These are phyloP conservation scores for Mucor circinelloides DNA, from an alignment of 371 early-diverging fungal genomes.

Conservation along the genomic window DNA sequence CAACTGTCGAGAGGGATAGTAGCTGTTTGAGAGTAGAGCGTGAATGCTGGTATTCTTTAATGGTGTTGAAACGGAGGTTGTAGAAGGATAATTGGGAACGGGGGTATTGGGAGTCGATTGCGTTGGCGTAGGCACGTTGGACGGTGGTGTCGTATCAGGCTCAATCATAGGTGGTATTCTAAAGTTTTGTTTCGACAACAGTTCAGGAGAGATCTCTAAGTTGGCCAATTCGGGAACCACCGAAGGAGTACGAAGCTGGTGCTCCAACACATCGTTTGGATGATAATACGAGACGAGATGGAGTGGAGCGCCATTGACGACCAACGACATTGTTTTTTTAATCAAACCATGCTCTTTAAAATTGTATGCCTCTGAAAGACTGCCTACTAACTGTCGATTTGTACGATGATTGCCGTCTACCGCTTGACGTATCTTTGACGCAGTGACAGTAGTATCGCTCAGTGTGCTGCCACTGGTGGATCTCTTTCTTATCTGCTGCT, in stretches of 20 bases:
- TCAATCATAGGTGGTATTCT: slow-evolving; percentile 44
- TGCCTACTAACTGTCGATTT: slow-evolving; percentile 63
- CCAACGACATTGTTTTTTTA: slow-evolving; percentile 84
- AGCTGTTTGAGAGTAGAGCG: background rate
- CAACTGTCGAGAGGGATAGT: background rate
- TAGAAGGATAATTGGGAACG: background rate
- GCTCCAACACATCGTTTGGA: slow-evolving; percentile 67
- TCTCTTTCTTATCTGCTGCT: background rate
- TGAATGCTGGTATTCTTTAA: background rate
- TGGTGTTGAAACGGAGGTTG: background rate
- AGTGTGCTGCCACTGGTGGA: background rate
- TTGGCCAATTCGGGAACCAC: slow-evolving; percentile 47
- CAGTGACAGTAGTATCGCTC: background rate
- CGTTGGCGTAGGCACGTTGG: background rate
- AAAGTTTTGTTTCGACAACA: slow-evolving; percentile 61
- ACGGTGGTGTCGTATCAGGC: background rate
- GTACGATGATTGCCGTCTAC: slow-evolving; percentile 1
- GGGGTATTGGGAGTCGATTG: background rate
- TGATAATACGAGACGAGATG: slow-evolving; percentile 87
- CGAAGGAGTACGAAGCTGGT: slow-evolving; percentile 55
- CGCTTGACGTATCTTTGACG: background rate
- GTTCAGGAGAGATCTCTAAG: slow-evolving; percentile 55
- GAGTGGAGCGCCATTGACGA: slow-evolving; percentile 70
- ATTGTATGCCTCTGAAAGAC: slow-evolving; percentile 61
- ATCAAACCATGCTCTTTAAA: slow-evolving; percentile 82